These are phyloP conservation scores for Phytophthora syringae DNA, from an alignment of 352 stramenopile species.

Conservation along the genomic window DNA sequence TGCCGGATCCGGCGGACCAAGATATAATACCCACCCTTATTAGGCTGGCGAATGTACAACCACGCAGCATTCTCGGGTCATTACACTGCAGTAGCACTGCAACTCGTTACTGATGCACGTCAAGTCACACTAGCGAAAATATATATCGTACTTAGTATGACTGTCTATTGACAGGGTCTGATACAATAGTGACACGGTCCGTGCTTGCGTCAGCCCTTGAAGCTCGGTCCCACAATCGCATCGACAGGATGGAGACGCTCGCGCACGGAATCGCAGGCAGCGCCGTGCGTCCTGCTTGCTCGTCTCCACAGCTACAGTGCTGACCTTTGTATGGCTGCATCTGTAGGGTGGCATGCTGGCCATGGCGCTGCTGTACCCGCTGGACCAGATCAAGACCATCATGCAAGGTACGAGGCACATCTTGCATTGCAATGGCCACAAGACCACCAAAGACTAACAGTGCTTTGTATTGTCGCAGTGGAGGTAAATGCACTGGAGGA, in stretches of 20 bases:
- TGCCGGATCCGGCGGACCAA: too few relatives aligned
- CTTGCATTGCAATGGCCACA: too few relatives aligned
- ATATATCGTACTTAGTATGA: too few relatives aligned
- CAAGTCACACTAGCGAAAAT: too few relatives aligned
- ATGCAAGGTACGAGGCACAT: conserved; percentile 62
- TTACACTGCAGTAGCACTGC: too few relatives aligned
- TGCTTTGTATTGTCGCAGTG: conserved; percentile 25
- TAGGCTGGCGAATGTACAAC: too few relatives aligned
- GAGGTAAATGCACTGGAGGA: conserved; percentile 32
- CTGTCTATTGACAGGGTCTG: too few relatives aligned
- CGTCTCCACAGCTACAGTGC: not conserved
- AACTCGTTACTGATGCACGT: too few relatives aligned
- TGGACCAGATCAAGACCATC: conserved; percentile 89
- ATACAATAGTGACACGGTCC: conserved; percentile 4
- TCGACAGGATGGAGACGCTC: conserved; percentile 64
- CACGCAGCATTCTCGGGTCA: too few relatives aligned
- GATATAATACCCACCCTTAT: too few relatives aligned
- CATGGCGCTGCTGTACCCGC: conserved; percentile 83
- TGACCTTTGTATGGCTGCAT: not conserved
- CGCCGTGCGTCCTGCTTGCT: conserved; percentile 41
- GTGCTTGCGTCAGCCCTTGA: conserved; percentile 31
- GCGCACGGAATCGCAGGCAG: conserved; percentile 71
- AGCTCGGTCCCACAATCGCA: conserved; percentile 6
- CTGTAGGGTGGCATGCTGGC: conserved; percentile 70
- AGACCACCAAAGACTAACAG: not conserved